Evolutionary conservation across 1,284 basidiomycete genomes (phyloP), one percentile per base, ranked within the genome.

Genomic region (Ustilago bromivora): DNA sequence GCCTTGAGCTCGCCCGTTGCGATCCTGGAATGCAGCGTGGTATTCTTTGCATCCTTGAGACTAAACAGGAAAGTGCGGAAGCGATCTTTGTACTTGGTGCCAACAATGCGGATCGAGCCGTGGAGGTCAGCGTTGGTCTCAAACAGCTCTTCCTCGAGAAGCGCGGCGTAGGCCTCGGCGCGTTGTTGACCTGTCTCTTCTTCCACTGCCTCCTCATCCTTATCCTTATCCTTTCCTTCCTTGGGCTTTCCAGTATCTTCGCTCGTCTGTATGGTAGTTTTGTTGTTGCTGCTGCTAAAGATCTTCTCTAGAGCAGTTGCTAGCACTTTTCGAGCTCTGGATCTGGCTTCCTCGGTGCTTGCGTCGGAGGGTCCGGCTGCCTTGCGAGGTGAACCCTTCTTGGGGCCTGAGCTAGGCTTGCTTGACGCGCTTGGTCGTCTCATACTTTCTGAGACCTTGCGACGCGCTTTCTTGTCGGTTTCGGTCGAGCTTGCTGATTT

Each of bases 41-140:
- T 71, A 70, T 86, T 86, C 51, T 75, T 80, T 43, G 76, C 65
- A 73, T 86, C 84, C 64, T 83, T 85, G 35, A 86, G 76, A 72
- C 79, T 84, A 69, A 86, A 86, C 46, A 80, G 55, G n/a, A 85
- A 71, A 23, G 82, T 79, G 52, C 84, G 81, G 59, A 85, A 82
- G 17, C 79, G 76, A 55, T 85, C 84, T 54, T 83, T 82, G 65
- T 86, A 86, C 61, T 67, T 67, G 35, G 61, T 23, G 34, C 66
- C 63, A 47, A 72, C 63, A 11, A 67, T 41, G 15, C 62, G 64
- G 2, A 67, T 53, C 46, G 65, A 66, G 36, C 67, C 65, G 34
- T 61, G 61, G 4, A 40, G 11, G 35, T 83, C 82, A 34, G 77
- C 75, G 34, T 71, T 67, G 23, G 57, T 41, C 35, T 81, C 69